Conservation (phyloP, 2,329 filamentous ascomycete genomes). For the Lecanicillium sp. region DNA sequence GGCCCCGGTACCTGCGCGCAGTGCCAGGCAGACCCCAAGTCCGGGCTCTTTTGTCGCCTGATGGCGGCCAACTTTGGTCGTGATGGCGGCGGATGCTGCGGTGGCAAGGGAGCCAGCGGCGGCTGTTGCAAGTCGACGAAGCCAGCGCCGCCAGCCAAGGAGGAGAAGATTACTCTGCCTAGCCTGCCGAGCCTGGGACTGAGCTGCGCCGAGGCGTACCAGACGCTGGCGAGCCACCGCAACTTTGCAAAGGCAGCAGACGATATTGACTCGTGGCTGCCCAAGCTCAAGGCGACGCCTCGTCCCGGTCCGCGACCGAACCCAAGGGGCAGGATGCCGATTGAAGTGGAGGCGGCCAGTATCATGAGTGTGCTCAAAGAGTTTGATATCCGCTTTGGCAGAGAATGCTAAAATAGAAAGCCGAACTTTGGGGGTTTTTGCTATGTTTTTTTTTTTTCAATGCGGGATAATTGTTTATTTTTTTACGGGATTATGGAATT, state of each 20-base stretch:
- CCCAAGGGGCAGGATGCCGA: slow-evolving; percentile 43
- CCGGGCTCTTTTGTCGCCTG: slow-evolving; percentile 75
- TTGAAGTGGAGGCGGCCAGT: slow-evolving; percentile 75
- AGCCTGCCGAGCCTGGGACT: slow-evolving; percentile 47
- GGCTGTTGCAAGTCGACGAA: slow-evolving; percentile 55
- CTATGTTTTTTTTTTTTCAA: slow-evolving; percentile 1
- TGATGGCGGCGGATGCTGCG: slow-evolving; percentile 53
- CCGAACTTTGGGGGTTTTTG: too few relatives aligned
- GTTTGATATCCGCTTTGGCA: slow-evolving; percentile 68
- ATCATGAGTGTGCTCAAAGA: slow-evolving; percentile 81
- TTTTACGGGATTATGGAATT: too few relatives aligned
- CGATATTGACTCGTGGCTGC: slow-evolving; percentile 69
- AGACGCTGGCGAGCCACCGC: slow-evolving; percentile 68
- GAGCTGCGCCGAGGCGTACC: slow-evolving; percentile 71
- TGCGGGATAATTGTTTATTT: background rate
- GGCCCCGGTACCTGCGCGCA: slow-evolving; percentile 75
- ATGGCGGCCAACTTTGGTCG: slow-evolving; percentile 59
- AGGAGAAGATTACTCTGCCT: slow-evolving; percentile 26
- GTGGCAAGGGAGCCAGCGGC: slow-evolving; percentile 49
- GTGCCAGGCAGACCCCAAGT: slow-evolving; percentile 69
- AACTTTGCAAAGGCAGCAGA: slow-evolving; percentile 68
- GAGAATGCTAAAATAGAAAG: slow-evolving; percentile 20
- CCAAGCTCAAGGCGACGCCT: slow-evolving; percentile 58
- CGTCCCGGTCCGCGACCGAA: slow-evolving; percentile 15
- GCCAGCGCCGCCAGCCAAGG: slow-evolving; percentile 14